Evolutionary conservation across 1,139 yeast genomes (phyloP).

Genomic region (Geotrichum reessii): DNA sequence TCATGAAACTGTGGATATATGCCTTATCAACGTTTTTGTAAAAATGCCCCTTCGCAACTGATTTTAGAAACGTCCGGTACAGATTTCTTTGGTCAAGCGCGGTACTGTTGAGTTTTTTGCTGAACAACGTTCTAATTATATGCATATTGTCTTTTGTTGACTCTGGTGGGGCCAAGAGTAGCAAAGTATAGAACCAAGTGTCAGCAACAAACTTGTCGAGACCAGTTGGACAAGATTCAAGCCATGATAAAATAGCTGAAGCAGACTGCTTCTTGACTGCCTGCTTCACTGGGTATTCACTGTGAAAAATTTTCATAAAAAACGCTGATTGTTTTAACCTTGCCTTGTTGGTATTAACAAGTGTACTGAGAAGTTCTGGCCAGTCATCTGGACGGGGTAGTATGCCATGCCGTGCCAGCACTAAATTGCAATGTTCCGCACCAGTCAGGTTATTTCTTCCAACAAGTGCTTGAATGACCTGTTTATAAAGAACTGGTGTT

Average conservation of each 20-base stretch:
- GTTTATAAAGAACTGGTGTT: neutral
- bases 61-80: conserved; percentile 3
- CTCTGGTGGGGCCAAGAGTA: neutral
- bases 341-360: neutral
- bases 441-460: neutral
- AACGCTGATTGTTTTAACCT: neutral
- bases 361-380: neutral
- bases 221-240: neutral
- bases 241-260: neutral
- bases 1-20: neutral
- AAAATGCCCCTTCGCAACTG: neutral
- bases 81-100: conserved; percentile 1
- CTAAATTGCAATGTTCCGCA: neutral
- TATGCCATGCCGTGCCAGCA: neutral
- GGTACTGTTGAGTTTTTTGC: neutral
- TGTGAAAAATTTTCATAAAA: neutral
- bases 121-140: neutral
- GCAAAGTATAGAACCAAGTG: conserved; percentile 1
- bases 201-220: neutral
- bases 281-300: neutral
- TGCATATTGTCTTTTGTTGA: neutral
- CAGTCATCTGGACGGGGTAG: neutral
- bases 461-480: neutral
- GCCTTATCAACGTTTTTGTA: neutral
- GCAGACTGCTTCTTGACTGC: neutral